Evolutionary conservation across 345 rosid species (phyloP), one percentile per base, ranked within the genome.

Genomic region (Acer saccharum): DNA sequence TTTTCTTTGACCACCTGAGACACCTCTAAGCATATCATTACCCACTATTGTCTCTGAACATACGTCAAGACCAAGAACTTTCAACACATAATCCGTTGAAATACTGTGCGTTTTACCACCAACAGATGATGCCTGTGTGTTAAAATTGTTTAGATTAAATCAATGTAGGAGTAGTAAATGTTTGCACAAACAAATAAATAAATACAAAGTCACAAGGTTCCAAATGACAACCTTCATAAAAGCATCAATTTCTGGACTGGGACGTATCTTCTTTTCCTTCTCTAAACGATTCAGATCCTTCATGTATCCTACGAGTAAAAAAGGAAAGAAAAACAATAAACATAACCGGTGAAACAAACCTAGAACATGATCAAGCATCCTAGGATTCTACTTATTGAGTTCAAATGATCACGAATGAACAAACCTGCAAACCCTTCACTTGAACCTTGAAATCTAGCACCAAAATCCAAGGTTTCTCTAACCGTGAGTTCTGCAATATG

Each of bases 1-100:
- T 83, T 93, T 95, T 61, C 91, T 90, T 65, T 93, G 98, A 68
- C 98, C 98, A 72, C 98, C 98, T 7, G 98, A 95, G 78, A 95
- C 93, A 43, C 98, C 98, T 87, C 98, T 89, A 75, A 92, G 80
- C 98, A 95, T 95, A 66, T 95, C 98, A 79, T 81, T 93, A 69
- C 98, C 98, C 39, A 93, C 98, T 21, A 89, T 71, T n/a, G 98
- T 95, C 73, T 95, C 97, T 29, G 98, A 83, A 78, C 98, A 93
- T 72, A 90, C 71, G 74, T 95, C 97, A 76, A 95, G 97, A 75
- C 98, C 98, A 79, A 95, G 98, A 77, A 95, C 89, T 86, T 85
- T 90, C 60, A 95, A 82, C 76, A 92, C 87, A 71, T 95, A 95
- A 76, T 95, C 98, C 7, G 98, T 92, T 3, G 94, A 89, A 63